Evolutionary conservation across 164 flowering plant species (phyloP), one percentile per base, ranked within the genome.

Genomic region (Tetracentron sinense): DNA sequence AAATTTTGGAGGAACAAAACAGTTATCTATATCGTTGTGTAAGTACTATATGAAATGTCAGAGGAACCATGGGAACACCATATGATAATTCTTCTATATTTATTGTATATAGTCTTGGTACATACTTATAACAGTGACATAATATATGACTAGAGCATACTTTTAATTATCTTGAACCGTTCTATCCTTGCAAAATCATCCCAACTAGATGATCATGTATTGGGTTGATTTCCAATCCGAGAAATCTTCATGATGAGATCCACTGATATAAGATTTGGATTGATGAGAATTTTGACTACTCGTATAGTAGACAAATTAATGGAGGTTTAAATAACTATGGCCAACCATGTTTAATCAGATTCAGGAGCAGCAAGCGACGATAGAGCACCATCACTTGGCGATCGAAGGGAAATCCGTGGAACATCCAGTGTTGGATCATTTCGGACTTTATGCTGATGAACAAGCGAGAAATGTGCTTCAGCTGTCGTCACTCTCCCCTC

Each of bases 401-500:
- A 64, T 67, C 0, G 80, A 68, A 19, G 55, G 66, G 11, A 83
- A 77, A 71, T 63, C 52, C 21, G 68, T 64, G 16, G 77, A 68
- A 15, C 81, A 64, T 4, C 68, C 69, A 20, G 46, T 75, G 48
- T 48, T 81, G 55, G 79, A 81, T n/a, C 83, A 72, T 28, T 79
- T 81, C n/a, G 73, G 75, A 23, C 75, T 79, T 46, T 66, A 62
- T 17, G 71, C 67, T 19, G 83, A 79, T 14, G 82, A 79, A 3
- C 78, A 72, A 38, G 78, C 78, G 0, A 60, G 70, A 31, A 66
- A 74, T 53, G 46, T 77, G 48, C 83, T 83, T 58, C 85, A 81
- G 61, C 79, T 81, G 12, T 75, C 81, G 1, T 26, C 42, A 4
- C 49, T 63, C 33, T 60, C 65, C 6, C 77, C 82, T 44, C 72